Evolutionary conservation across 441 rosid genomes (phyloP).

Genomic region (Populus hybrid): DNA sequence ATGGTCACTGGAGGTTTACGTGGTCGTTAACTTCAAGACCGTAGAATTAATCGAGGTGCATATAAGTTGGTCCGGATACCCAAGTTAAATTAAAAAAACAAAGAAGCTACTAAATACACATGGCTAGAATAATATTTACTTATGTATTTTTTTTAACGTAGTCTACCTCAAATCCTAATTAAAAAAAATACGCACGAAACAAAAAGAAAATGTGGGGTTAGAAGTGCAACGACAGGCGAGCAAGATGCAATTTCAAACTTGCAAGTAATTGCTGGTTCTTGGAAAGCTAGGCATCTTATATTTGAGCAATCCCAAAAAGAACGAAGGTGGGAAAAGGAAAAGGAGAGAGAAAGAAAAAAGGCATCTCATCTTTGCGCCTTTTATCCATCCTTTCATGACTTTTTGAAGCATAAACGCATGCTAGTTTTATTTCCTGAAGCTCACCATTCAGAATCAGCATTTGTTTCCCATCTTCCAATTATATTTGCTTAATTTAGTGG

Average conservation of each 20-base stretch:
- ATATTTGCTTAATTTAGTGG: background rate
- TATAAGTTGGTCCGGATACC: too few relatives aligned
- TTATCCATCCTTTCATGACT: background rate
- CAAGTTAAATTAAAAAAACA: too few relatives aligned
- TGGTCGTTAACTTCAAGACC: too few relatives aligned
- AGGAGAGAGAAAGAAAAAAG: background rate
- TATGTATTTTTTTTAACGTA: background rate
- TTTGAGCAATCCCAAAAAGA: background rate
- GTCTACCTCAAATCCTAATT: too few relatives aligned
- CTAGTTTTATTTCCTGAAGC: background rate
- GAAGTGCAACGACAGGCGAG: background rate
- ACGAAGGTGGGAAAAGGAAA: background rate
- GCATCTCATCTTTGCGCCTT: background rate
- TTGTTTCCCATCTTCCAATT: background rate
- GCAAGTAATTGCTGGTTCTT: background rate
- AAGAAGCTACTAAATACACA: too few relatives aligned
- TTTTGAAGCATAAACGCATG: background rate
- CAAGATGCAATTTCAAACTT: background rate
- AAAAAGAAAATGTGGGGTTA: background rate
- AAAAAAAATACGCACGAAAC: too few relatives aligned
- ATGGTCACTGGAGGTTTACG: too few relatives aligned
- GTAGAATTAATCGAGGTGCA: too few relatives aligned
- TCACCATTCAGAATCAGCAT: background rate
- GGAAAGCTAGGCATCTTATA: background rate
- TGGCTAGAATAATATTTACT: too few relatives aligned